Percentiles rank a stretch among this genome's conserved stretches.
Conservation (phyloP, 2,329 filamentous ascomycete genomes). For the Botryotinia calthae region DNA sequence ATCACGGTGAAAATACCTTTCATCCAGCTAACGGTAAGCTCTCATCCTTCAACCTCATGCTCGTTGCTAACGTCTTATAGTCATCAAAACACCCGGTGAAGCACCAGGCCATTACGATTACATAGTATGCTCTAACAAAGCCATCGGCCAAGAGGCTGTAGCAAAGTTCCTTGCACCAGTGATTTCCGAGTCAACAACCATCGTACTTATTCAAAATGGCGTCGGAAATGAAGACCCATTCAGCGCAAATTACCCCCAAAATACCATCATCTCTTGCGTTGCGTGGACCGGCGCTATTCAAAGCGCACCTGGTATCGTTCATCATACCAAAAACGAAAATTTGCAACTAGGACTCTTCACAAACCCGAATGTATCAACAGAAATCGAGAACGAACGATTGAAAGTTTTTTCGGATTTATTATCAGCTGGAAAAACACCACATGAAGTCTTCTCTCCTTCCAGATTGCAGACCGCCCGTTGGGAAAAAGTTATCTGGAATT, state of each 20-base stretch:
- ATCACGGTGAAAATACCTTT: slow-evolving; percentile 55
- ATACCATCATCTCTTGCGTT: slow-evolving; percentile 54
- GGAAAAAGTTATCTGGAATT: slow-evolving; percentile 60
- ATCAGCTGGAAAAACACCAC: slow-evolving; percentile 44
- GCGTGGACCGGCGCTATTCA: slow-evolving; percentile 55
- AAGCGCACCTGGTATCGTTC: slow-evolving; percentile 46
- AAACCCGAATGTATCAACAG: slow-evolving; percentile 37
- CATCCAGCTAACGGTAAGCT: slow-evolving; percentile 44
- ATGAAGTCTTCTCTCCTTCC: slow-evolving; percentile 42
- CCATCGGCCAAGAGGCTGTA: slow-evolving; percentile 44
- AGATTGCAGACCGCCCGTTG: slow-evolving; percentile 57
- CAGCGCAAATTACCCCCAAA: slow-evolving; percentile 45
- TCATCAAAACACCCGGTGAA: slow-evolving; percentile 48
- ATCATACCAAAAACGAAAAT: slow-evolving; percentile 52
- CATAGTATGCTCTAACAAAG: slow-evolving; percentile 56
- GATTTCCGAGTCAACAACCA: slow-evolving; percentile 46
- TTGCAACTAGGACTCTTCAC: slow-evolving; percentile 54
- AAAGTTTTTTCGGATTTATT: slow-evolving; percentile 44
- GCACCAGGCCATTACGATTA: slow-evolving; percentile 52
- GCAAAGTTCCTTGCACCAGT: slow-evolving; percentile 39
- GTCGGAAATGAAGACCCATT: slow-evolving; percentile 58
- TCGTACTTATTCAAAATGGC: slow-evolving; percentile 61
- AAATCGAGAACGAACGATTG: slow-evolving; percentile 42
- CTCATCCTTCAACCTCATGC: background rate
- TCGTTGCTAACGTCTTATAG: slow-evolving; percentile 30